phyloP scores from a whole-genome alignment of 2,329 filamentous ascomycete species.

The Zopfia rhizophila region DNA sequence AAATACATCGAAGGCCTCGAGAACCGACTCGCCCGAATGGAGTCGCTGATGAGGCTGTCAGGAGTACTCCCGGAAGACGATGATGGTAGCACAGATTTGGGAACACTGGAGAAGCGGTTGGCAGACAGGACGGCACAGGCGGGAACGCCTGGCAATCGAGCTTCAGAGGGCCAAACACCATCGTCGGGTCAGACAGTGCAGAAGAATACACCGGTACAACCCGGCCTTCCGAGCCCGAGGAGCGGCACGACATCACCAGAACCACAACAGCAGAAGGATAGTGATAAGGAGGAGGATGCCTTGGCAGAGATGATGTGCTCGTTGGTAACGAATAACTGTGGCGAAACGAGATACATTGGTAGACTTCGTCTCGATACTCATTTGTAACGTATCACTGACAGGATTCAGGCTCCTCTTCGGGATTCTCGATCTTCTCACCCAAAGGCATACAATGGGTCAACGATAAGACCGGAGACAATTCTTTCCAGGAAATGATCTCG shows the following conservation, averaged over 20 bases:
- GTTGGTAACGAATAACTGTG: slow-evolving; percentile 91
- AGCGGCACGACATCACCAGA: slow-evolving; percentile 64
- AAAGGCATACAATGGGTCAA: slow-evolving; percentile 99
- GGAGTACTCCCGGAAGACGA: slow-evolving; percentile 89
- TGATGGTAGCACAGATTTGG: slow-evolving; percentile 84
- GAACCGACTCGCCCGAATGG: slow-evolving; percentile 95
- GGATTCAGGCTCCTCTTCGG: slow-evolving; percentile 84
- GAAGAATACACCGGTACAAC: slow-evolving; percentile 59
- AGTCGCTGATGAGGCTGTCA: slow-evolving; percentile 86
- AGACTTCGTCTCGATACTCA: slow-evolving; percentile 38
- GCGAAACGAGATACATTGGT: slow-evolving; percentile 97
- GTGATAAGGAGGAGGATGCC: slow-evolving; percentile 75
- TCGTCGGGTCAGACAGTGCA: slow-evolving; percentile 46
- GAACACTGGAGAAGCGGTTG: slow-evolving; percentile 81
- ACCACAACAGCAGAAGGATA: slow-evolving; percentile 60
- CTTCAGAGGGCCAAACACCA: slow-evolving; percentile 43
- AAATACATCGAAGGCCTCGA: slow-evolving; percentile 98
- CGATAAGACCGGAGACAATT: slow-evolving; percentile 93
- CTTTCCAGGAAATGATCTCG: slow-evolving; percentile 94
- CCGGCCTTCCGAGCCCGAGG: slow-evolving; percentile 60
- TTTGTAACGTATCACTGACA: slow-evolving; percentile 24
- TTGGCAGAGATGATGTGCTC: slow-evolving; percentile 99
- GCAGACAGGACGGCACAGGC: slow-evolving; percentile 59
- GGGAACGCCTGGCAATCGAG: slow-evolving; percentile 32
- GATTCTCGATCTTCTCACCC: slow-evolving; percentile 98